phyloP scores from a whole-genome alignment of 73 alveolate species.

The Blepharisma stoltei region DNA sequence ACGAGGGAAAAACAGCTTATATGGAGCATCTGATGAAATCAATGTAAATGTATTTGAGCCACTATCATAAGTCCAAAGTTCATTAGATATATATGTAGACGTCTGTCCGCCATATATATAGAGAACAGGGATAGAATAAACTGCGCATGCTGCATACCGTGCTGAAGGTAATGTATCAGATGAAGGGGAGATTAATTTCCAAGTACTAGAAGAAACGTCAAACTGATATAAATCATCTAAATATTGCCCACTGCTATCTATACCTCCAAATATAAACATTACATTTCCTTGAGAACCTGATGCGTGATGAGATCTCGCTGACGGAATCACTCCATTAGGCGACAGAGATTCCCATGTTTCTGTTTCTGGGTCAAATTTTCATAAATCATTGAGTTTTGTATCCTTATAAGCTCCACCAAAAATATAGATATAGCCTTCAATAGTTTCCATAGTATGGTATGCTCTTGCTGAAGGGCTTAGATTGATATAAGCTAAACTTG shows the following conservation, averaged over 20 bases:
- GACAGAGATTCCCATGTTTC: not conserved
- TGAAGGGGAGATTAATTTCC: not conserved
- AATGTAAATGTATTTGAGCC: not conserved
- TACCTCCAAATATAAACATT: conserved; percentile 16
- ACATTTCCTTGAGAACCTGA: conserved; percentile 10
- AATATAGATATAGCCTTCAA: not conserved
- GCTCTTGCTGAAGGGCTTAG: conserved; percentile 8
- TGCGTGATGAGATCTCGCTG: not conserved
- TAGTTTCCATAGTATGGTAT: not conserved
- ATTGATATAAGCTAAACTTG: not conserved
- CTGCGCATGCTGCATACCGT: not conserved
- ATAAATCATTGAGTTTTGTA: not conserved
- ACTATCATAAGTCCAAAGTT: not conserved
- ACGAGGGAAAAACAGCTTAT: not conserved
- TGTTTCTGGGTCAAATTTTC: not conserved
- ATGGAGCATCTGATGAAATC: not conserved
- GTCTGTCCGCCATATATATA: not conserved
- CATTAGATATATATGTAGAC: not conserved
- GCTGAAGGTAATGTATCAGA: not conserved
- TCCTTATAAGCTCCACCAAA: conserved; percentile 28
- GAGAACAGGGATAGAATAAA: not conserved
- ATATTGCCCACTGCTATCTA: not conserved
- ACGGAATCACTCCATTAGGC: not conserved
- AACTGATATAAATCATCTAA: not conserved
- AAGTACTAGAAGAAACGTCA: not conserved